phyloP scores from a whole-genome alignment of 192 early-diverging fungal species.

The Coemansia sp. region DNA sequence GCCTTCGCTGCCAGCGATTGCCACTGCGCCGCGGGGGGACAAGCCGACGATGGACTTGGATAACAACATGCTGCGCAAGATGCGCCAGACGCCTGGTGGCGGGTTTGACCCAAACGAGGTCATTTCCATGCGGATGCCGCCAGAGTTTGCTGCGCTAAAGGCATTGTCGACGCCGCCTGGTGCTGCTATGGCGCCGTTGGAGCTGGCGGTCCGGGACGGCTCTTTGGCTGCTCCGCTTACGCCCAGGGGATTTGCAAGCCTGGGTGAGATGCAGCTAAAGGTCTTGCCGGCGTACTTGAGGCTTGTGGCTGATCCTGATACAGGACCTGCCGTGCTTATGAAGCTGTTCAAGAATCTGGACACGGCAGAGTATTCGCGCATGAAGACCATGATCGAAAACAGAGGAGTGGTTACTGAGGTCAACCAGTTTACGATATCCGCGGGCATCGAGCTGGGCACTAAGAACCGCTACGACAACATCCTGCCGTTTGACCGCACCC shows the following conservation, averaged over 20 bases:
- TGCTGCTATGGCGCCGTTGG: neutral
- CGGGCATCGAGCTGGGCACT: slow-evolving; percentile 61
- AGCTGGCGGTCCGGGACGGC: neutral
- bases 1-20: slow-evolving; percentile 4
- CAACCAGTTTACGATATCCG: slow-evolving; percentile 73
- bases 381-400: slow-evolving; percentile 70
- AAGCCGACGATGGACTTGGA: slow-evolving; percentile 26
- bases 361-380: slow-evolving; percentile 65
- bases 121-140: slow-evolving; percentile 47
- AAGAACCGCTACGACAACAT: slow-evolving; percentile 89
- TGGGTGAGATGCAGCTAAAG: slow-evolving; percentile 5
- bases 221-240: slow-evolving; percentile 21
- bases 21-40: neutral
- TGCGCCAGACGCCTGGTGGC: slow-evolving; percentile 53
- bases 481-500: slow-evolving; percentile 75
- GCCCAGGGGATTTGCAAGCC: neutral
- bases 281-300: slow-evolving; percentile 37
- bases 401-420: slow-evolving; percentile 50
- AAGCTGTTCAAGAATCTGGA: slow-evolving; percentile 61
- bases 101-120: slow-evolving; percentile 33
- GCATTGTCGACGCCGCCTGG: neutral
- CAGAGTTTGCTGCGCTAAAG: slow-evolving; percentile 15
- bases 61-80: slow-evolving; percentile 48
- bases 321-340: slow-evolving; percentile 35
- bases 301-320: slow-evolving; percentile 24